Base-by-base conservation (phyloP, 257 asterid genomes). In the Solanum sejunctum region DNA sequence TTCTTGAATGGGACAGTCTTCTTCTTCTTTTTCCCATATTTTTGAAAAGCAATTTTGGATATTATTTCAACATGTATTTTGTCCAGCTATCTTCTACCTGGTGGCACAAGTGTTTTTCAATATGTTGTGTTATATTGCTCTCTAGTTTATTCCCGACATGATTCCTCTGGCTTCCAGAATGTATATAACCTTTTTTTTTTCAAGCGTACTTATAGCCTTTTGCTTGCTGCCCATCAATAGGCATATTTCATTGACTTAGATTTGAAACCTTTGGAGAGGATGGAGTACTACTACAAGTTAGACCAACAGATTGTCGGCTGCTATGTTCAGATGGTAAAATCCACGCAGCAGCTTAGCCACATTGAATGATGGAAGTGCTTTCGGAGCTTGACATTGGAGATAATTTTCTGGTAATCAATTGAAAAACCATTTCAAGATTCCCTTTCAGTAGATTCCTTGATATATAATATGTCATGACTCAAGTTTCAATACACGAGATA, bases 191-290 rank as follows among this genome's bases (percentile, higher is more conserved):
- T 21, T 10, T 63, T 83, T 43, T n/a, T 17, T 26, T 55, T 0
- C 36, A 43, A 21, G 20, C 67, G 26, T 88, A 23, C 55, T 73
- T 45, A 39, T 13, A 75, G 82, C 75, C 57, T 72, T 81, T 82
- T 7, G 78, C 47, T 57, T 58, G 57, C 69, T 80, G 63, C 57
- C 9, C 57, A 12, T 72, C 80, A 43, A 72, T 84, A 96, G 98
- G 98, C 90, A 83, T 93, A 94, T 86, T 95, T 97, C 88, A 92
- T 97, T 47, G 99, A 95, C 90, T 88, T 97, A 91, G 99, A 97
- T 88, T 92, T 94, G 98, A 95, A 94, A 87, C 95, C 96, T 20
- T 92, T 95, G 91, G 89, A 88, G 79, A 95, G 92, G 89, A 92
- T 95, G 95, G 93, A 94, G 87, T 89, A 93, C 84, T 97, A 97